Evolutionary conservation across 495 filamentous ascomycete genomes (phyloP).

Genomic region (Neurospora sp.): DNA sequence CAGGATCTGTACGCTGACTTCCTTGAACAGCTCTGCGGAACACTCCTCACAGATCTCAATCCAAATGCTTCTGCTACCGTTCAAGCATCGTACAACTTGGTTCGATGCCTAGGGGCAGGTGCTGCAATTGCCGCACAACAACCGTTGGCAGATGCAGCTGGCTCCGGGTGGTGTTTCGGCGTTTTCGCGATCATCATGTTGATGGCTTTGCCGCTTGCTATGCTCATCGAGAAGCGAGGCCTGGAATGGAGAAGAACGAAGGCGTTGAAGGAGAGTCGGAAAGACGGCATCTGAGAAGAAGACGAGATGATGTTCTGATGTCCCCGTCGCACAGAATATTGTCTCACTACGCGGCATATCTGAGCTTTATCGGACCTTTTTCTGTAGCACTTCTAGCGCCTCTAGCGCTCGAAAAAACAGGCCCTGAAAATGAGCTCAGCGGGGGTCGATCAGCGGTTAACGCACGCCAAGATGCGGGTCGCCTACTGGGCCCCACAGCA

Average conservation of each 20-base stretch:
- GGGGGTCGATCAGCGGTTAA: neutral
- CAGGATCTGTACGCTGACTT: neutral
- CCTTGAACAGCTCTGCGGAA: neutral
- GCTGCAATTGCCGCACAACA: constrained; percentile 5
- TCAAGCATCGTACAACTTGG: constrained; percentile 7
- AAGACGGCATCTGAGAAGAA: neutral
- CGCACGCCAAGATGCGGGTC: neutral
- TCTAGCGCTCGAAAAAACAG: neutral
- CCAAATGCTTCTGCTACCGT: constrained; percentile 8
- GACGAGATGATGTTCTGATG: neutral
- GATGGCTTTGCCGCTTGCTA: neutral
- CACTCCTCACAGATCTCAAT: constrained; percentile 21
- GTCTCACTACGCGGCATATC: neutral
- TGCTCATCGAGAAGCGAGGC: neutral
- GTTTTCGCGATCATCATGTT: constrained; percentile 6
- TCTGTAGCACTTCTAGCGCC: neutral
- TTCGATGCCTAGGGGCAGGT: constrained; percentile 5
- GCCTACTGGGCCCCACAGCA: neutral
- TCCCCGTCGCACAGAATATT: neutral
- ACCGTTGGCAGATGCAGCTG: constrained; percentile 6
- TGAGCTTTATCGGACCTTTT: neutral
- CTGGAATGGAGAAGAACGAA: neutral
- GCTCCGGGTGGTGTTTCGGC: constrained; percentile 7
- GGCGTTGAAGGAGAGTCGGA: neutral
- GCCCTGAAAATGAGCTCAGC: neutral